Evolutionary conservation across 345 rosid genomes (phyloP).

Genomic region (Lagerstroemia speciosa): DNA sequence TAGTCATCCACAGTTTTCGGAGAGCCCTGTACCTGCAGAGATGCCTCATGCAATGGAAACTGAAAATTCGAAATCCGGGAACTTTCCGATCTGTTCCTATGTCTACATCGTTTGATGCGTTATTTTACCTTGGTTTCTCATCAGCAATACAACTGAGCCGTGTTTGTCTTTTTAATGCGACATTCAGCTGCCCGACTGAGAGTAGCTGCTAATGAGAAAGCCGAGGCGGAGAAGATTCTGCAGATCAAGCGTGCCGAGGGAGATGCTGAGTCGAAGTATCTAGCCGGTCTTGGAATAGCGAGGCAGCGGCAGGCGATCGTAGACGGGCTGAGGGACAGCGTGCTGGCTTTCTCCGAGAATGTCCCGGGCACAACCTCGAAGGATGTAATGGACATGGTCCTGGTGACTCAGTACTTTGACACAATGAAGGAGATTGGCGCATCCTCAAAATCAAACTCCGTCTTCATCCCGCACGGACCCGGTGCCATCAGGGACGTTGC

Average conservation of each 20-base stretch:
- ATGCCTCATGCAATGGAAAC: too few species aligned
- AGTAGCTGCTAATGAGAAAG: slow-evolving; percentile 53
- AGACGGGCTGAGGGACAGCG: slow-evolving; percentile 61
- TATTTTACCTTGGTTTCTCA: not conserved
- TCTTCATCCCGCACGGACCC: slow-evolving; percentile 71
- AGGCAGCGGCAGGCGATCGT: slow-evolving; percentile 67
- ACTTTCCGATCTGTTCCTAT: not conserved
- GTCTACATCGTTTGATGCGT: not conserved
- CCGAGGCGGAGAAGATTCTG: slow-evolving; percentile 59
- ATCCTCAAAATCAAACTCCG: slow-evolving; percentile 47
- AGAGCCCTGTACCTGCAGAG: too few species aligned
- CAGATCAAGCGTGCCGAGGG: slow-evolving; percentile 66
- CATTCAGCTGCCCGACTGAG: slow-evolving; percentile 49
- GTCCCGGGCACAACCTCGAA: slow-evolving; percentile 67
- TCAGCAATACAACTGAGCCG: not conserved
- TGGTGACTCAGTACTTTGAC: slow-evolving; percentile 68
- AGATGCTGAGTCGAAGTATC: slow-evolving; percentile 60
- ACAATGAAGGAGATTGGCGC: slow-evolving; percentile 73
- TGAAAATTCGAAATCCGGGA: not conserved
- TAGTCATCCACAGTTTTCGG: too few species aligned
- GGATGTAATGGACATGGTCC: slow-evolving; percentile 77
- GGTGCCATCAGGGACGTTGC: slow-evolving; percentile 64
- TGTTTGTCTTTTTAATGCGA: not conserved
- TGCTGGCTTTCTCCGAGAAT: slow-evolving; percentile 49
- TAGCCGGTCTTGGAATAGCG: slow-evolving; percentile 51